A percentile compares a stretch with the other conserved stretches of the same genome.
phyloP scores from a whole-genome alignment of 352 stramenopile species.

The Blastocystis sp. region DNA sequence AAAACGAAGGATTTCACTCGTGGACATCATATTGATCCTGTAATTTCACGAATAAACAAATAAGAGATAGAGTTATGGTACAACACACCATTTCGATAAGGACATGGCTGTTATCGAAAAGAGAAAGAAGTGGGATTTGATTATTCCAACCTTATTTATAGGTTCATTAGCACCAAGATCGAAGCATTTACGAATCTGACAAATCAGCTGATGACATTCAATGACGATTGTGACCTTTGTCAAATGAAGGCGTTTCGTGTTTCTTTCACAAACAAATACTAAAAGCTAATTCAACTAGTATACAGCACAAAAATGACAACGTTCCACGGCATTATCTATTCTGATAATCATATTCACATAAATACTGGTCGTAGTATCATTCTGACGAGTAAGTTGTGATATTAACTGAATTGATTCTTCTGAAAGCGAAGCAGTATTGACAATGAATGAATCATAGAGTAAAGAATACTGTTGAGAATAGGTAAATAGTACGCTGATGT shows the following conservation, averaged over 20 bases:
- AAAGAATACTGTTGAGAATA: too few relatives aligned
- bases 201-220: neutral
- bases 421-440: too few relatives aligned
- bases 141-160: neutral
- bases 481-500: too few relatives aligned
- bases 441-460: too few relatives aligned
- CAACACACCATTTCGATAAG: neutral
- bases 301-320: constrained; percentile 19
- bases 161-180: neutral
- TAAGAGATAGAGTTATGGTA: constrained; percentile 1
- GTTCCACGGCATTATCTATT: neutral
- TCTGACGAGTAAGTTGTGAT: too few relatives aligned
- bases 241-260: neutral
- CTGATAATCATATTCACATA: neutral
- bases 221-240: constrained; percentile 9
- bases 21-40: constrained; percentile 13
- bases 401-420: too few relatives aligned
- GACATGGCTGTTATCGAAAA: constrained; percentile 29
- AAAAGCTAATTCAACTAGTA: neutral
- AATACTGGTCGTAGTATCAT: too few relatives aligned
- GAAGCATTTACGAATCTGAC: constrained; percentile 5
- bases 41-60: neutral
- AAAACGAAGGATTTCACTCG: constrained; percentile 52
- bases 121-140: neutral
- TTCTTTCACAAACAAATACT: neutral